Percentiles rank a stretch among this genome's conserved stretches.
Evolutionary conservation across 1,139 yeast species (phyloP).

Genomic region (Candida sanyaensis): DNA sequence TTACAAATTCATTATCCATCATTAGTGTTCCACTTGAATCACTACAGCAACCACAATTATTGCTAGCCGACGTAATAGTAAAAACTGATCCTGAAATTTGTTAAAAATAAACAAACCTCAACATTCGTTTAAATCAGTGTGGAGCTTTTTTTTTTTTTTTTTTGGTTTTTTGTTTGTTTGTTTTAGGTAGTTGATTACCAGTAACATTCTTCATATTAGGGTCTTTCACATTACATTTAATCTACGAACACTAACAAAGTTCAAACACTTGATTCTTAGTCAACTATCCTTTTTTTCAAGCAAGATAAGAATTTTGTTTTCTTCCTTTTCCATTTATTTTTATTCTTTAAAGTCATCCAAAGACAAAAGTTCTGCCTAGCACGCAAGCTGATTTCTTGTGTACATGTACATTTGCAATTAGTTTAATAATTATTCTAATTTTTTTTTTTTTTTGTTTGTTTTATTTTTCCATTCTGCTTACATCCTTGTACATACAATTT

Average conservation of each 20-base stretch:
- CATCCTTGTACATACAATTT: too few species aligned
- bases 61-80: background rate
- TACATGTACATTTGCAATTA: too few species aligned
- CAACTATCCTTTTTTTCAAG: background rate
- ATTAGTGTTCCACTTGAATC: too few species aligned
- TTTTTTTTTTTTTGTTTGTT: background rate
- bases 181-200: background rate
- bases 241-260: background rate
- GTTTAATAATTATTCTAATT: too few species aligned
- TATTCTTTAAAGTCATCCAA: too few species aligned
- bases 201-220: slow-evolving; percentile 2
- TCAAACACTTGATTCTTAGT: too few species aligned
- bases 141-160: background rate
- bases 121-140: slow-evolving; percentile 1
- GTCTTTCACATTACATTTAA: background rate
- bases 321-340: background rate
- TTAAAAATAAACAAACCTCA: background rate
- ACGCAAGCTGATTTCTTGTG: too few species aligned
- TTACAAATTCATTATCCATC: too few species aligned
- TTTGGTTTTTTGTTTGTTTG: background rate
- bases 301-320: background rate
- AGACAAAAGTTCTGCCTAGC: too few species aligned
- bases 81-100: background rate
- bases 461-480: background rate
- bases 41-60: background rate